These are phyloP conservation scores for Annona cherimola DNA, from an alignment of 164 flowering plant species.

Conservation along the genomic window DNA sequence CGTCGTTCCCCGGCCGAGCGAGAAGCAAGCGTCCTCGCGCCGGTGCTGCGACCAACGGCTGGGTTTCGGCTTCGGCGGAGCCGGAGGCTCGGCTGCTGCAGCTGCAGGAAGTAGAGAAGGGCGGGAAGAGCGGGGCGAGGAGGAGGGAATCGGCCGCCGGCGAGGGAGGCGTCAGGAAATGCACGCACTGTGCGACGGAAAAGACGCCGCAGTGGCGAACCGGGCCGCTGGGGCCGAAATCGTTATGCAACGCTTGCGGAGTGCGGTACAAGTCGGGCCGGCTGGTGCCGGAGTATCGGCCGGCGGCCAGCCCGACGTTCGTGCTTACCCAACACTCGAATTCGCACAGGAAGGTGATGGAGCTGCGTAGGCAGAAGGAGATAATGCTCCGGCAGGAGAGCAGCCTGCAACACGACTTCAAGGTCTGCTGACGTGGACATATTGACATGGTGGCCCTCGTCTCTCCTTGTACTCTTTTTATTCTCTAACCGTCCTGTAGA, in stretches of 20 bases:
- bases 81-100: background rate
- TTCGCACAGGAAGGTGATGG: constrained; percentile 64
- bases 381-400: constrained; percentile 15
- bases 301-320: constrained; percentile 69
- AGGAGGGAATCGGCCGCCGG: constrained; percentile 6
- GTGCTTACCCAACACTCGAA: constrained; percentile 58
- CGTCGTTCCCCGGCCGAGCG: constrained; percentile 25
- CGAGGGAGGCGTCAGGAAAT: constrained; percentile 27
- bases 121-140: constrained; percentile 4
- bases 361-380: constrained; percentile 60
- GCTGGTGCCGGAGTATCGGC: constrained; percentile 63
- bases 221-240: constrained; percentile 64
- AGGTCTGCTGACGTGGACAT: constrained; percentile 33
- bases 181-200: constrained; percentile 65
- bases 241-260: constrained; percentile 63
- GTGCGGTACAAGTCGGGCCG: constrained; percentile 66
- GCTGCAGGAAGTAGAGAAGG: background rate
- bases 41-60: constrained; percentile 2
- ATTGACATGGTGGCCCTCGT: background rate
- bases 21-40: constrained; percentile 42
- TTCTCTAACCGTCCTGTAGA: no score
- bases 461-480: background rate
- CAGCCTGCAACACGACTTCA: constrained; percentile 25
- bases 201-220: constrained; percentile 74
- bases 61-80: constrained; percentile 9